A percentile compares a stretch with the other conserved stretches of the same genome.
Conservation (phyloP, 2,329 filamentous ascomycete species). For the Tolypocladium ovalisporum region DNA sequence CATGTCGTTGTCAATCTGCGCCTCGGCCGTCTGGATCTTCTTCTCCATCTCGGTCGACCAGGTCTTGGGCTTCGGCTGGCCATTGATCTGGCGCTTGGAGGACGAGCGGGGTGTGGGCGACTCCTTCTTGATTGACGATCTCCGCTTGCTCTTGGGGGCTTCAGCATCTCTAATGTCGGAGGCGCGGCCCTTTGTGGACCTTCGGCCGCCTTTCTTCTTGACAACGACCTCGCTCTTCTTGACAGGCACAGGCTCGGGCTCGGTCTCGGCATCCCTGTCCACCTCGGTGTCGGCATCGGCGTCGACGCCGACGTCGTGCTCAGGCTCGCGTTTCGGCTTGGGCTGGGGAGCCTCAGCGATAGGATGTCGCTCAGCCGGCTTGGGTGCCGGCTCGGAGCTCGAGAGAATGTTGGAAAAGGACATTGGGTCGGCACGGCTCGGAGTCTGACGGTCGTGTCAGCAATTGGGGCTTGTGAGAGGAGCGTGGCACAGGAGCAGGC, state of each 20-base stretch:
- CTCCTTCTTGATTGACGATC: constrained; percentile 38
- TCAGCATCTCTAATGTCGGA: constrained; percentile 40
- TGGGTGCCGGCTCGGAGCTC: constrained; percentile 56
- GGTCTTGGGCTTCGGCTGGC: constrained; percentile 52
- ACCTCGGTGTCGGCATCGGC: constrained; percentile 20
- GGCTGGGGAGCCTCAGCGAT: constrained; percentile 17
- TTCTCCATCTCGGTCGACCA: constrained; percentile 42
- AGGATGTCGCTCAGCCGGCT: constrained; percentile 37
- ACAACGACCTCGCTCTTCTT: constrained; percentile 14
- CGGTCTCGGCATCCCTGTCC: constrained; percentile 24
- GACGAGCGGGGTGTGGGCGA: constrained; percentile 36
- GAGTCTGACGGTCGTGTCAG: constrained; percentile 40
- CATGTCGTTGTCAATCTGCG: constrained; percentile 35
- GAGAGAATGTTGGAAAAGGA: constrained; percentile 93
- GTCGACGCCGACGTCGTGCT: constrained; percentile 6
- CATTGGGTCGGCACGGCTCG: constrained; percentile 76
- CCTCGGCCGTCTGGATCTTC: constrained; percentile 26
- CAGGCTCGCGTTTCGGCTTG: constrained; percentile 9
- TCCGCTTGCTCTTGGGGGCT: constrained; percentile 36
- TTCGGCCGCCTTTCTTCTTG: constrained; percentile 21
- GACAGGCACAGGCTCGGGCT: constrained; percentile 15
- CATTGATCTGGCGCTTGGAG: constrained; percentile 50
- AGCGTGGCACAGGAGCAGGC: neutral
- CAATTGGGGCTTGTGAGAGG: neutral
- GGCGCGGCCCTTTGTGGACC: constrained; percentile 37